These are phyloP conservation scores for Euphorbia celastroides DNA, from an alignment of 441 rosid genomes.

Conservation along the genomic window DNA sequence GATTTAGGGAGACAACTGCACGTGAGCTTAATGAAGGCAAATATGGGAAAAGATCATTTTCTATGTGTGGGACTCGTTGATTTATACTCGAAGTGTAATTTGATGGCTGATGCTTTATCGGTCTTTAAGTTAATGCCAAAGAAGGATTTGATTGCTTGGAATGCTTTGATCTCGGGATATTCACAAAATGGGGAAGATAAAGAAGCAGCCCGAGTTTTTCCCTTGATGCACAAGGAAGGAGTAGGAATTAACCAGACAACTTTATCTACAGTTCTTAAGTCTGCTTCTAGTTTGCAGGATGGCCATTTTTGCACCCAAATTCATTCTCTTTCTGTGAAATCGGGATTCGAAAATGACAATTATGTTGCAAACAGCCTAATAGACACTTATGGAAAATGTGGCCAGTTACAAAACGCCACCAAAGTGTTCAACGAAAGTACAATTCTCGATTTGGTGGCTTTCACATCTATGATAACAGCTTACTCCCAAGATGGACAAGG, in stretches of 20 bases:
- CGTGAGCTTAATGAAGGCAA: conserved; percentile 41
- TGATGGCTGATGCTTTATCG: conserved; percentile 38
- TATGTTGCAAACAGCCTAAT: conserved; percentile 55
- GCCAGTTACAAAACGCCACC: conserved; percentile 36
- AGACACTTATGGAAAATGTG: conserved; percentile 60
- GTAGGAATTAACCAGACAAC: conserved; percentile 60
- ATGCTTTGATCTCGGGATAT: conserved; percentile 54
- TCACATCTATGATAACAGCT: conserved; percentile 56
- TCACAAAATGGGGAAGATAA: conserved; percentile 44
- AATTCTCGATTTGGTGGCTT: conserved; percentile 40
- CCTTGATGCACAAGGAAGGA: conserved; percentile 32
- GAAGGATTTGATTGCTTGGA: conserved; percentile 57
- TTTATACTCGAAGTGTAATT: conserved; percentile 47
- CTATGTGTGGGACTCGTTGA: conserved; percentile 57
- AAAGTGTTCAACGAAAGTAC: conserved; percentile 37
- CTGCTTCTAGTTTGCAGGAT: conserved; percentile 39
- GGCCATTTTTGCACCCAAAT: conserved; percentile 35
- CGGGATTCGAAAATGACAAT: conserved; percentile 38
- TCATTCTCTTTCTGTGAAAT: conserved; percentile 44
- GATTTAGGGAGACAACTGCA: conserved; percentile 53
- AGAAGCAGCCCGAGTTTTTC: conserved; percentile 48
- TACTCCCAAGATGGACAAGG: conserved; percentile 59
- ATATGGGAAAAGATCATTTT: conserved; percentile 42
- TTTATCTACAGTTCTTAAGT: conserved; percentile 57
- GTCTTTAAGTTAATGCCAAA: conserved; percentile 38